A percentile compares a stretch with the other conserved stretches of the same genome.
phyloP scores from a whole-genome alignment of 106 monocot species.

The Dioscorea zingiberensis region DNA sequence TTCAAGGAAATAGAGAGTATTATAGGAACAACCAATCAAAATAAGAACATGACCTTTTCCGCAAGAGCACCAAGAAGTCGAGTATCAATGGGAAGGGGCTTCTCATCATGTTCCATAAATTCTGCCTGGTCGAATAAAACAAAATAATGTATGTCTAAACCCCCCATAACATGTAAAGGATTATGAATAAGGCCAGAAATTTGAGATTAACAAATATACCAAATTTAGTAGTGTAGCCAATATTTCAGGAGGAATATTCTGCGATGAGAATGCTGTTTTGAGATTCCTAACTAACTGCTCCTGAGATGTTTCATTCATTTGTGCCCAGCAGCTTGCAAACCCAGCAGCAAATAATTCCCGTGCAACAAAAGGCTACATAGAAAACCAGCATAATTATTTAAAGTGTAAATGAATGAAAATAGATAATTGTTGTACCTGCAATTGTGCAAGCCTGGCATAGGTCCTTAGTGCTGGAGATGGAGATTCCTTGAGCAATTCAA shows the following conservation, averaged over 20 bases:
- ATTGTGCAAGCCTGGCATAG: slow-evolving; percentile 92
- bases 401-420: not conserved
- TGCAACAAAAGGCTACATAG: slow-evolving; percentile 92
- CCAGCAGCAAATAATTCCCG: slow-evolving; percentile 98
- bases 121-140: slow-evolving; percentile 63
- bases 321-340: slow-evolving; percentile 97
- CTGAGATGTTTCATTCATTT: slow-evolving; percentile 88
- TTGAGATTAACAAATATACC: slow-evolving; percentile 25
- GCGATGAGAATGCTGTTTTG: slow-evolving; percentile 94
- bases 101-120: slow-evolving; percentile 99
- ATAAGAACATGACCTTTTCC: slow-evolving; percentile 62
- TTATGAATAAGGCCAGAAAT: not conserved
- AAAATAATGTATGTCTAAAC: not conserved
- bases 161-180: not conserved
- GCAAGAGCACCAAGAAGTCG: slow-evolving; percentile 98
- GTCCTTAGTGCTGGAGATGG: slow-evolving; percentile 95
- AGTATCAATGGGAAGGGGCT: slow-evolving; percentile 99
- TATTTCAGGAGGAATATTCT: slow-evolving; percentile 99
- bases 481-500: slow-evolving; percentile 96
- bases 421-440: slow-evolving; percentile 53
- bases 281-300: slow-evolving; percentile 93
- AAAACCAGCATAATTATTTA: slow-evolving; percentile 8
- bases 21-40: not conserved
- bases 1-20: not conserved
- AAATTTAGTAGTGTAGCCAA: slow-evolving; percentile 87